Base-by-base conservation (phyloP, 495 filamentous ascomycete genomes). In the Neurospora tetraspora region DNA sequence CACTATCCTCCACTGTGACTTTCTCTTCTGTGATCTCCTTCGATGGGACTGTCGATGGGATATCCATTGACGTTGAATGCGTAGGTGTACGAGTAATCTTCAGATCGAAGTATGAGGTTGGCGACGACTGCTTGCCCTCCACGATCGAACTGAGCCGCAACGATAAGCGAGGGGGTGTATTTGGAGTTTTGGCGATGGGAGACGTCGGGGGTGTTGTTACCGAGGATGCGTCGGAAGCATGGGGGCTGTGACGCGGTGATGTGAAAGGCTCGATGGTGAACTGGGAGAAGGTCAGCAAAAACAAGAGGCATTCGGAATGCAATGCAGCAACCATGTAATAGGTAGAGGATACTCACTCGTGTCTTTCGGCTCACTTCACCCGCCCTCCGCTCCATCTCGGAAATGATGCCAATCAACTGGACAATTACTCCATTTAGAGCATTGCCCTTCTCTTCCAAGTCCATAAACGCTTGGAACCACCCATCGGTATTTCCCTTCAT, bases 401-500 rank as follows among this genome's bases (percentile, higher is more conserved):
- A 84, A 14, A 94, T 87, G 53, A 94, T 91, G 39, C 83, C 83
- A 23, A 84, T 86, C 27, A 97, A 84, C 79, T 89, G 87, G n/a
- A 84, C 80, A 23, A 94, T 83, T 11, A 89, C 82, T 27, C 85
- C 85, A 27, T 87, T 88, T 11, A 96, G 84, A 40, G 82, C 81
- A 40, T 85, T 83, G 3, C 89, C 89, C 77, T 88, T 93, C 39
- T 83, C 85, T 77, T 93, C 89, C 68, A 95, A 83, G 70, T 88
- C 89, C 38, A 89, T 84, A 71, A 95, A 89, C 1, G 91, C 91
- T 53, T 88, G 86, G 75, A 90, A 89, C 93, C 93, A 97, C n/a
- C 92, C 91, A 71, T 96, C 91, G 38, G 91, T 89, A 76, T 97
- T 97, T 37, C 92, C 89, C 73, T 90, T 89, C 93, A 97, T 97